Base-by-base conservation (phyloP, 1,139 yeast genomes). In the Taphrina communis region DNA sequence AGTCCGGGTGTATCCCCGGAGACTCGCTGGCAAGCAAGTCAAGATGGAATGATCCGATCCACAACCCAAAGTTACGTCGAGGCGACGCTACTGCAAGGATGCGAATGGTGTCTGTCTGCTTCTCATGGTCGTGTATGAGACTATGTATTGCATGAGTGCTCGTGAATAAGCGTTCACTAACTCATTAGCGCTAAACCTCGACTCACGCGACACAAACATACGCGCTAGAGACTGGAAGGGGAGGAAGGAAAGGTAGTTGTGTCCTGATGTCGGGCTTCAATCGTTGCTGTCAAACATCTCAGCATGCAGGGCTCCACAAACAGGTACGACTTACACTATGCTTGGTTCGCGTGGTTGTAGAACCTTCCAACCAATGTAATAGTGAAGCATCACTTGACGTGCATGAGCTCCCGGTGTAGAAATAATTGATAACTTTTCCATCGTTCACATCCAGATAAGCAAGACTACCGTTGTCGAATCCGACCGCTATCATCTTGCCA, bases 401-500 rank as follows among this genome's bases (percentile, higher is more conserved):
- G 17, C 19, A 19, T 50, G 31, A n/a, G 25, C 42, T 38, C 8
- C 48, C 48, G 31, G 62, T 38, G 60, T 58, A 51, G 41, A 21
- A 44, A 19, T 44, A 17, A 38, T 39, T 39, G 31, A 72, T 62
- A 3, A 71, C 44, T 25, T 69, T 58, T 3, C 75, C 75, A 36
- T 71, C 71, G 41, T 73, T 71, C 31, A 73, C 71, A 46, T 73
- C 74, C 56, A 70, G 72, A 17, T 73, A 57, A 19, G 72, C 67
- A 31, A 69, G 12, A 8, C 48, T 31, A 1, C 71, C 72, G 50
- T 72, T 72, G 6, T 70, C 44, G 50, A 70, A 72, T 11, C 72
- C 73, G n/a, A 71, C 52, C 12, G 73, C 74, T 9, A 73, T 62
- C 50, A 71, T 46, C 38, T 71, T 71, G 63, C 74, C 74, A 55